These are phyloP conservation scores for Quercus dentata DNA, from an alignment of 306 rosid species.

Conservation along the genomic window DNA sequence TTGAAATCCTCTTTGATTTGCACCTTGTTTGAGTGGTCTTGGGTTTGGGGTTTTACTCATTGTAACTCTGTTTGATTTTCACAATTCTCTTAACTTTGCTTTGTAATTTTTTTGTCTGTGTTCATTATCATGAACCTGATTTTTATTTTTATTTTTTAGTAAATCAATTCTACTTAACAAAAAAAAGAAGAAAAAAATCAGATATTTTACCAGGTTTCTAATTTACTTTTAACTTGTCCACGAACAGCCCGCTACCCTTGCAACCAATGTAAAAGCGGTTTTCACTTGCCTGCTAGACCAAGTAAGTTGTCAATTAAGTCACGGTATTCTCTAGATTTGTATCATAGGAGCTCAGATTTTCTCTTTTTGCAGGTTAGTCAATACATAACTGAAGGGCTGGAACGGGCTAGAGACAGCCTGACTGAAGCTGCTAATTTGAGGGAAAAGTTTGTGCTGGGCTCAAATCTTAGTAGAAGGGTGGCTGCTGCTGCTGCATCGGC, in stretches of 20 bases:
- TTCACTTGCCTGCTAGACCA: constrained; percentile 94
- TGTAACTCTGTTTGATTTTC: too few species aligned
- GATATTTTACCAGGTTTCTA: not conserved
- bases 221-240: constrained; percentile 18
- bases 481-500: constrained; percentile 99
- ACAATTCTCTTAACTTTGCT: too few species aligned
- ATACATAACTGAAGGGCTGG: constrained; percentile 95
- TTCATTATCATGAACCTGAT: too few species aligned
- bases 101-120: too few species aligned
- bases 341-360: constrained; percentile 16
- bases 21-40: too few species aligned
- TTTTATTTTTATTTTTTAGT: too few species aligned
- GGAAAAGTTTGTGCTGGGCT: constrained; percentile 83
- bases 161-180: too few species aligned
- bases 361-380: constrained; percentile 71
- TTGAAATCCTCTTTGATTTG: too few species aligned
- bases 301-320: constrained; percentile 57
- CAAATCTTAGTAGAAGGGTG: constrained; percentile 83
- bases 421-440: constrained; percentile 97
- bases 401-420: constrained; percentile 87
- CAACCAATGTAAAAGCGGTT: constrained; percentile 79
- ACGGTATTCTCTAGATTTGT: constrained; percentile 19
- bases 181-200: not conserved
- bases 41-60: too few species aligned
- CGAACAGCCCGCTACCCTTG: constrained; percentile 80